Percentiles rank a stretch among this genome's conserved stretches.
phyloP scores from a whole-genome alignment of 2,329 filamentous ascomycete genomes.

The Verticillium isaacii region DNA sequence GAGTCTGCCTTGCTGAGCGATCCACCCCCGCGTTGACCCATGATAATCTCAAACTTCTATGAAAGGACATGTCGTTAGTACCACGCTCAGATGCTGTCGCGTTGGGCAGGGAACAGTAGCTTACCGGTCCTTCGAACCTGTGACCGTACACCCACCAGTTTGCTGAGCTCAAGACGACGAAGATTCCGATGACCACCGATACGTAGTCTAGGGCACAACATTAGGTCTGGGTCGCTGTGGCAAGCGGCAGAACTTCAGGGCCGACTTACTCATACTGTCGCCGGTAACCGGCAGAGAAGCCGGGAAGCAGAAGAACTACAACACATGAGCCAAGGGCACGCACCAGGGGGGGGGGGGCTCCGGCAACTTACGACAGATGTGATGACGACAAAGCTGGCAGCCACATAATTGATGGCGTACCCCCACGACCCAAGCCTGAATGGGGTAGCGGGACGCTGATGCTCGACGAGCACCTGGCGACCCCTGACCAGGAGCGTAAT shows the following conservation, averaged over 20 bases:
- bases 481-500: conserved; percentile 30
- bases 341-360: background rate
- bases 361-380: conserved; percentile 26
- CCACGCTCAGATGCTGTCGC: background rate
- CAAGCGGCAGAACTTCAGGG: background rate
- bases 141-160: conserved; percentile 2
- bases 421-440: conserved; percentile 25
- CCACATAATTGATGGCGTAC: conserved; percentile 23
- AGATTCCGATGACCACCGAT: conserved; percentile 29
- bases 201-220: conserved; percentile 24
- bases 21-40: background rate
- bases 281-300: conserved; percentile 19
- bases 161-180: conserved; percentile 7
- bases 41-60: conserved; percentile 4
- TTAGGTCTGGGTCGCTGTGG: background rate
- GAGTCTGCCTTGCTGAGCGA: background rate
- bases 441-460: conserved; percentile 17
- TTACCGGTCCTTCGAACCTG: conserved; percentile 3
- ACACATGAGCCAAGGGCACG: background rate
- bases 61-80: background rate
- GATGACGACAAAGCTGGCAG: conserved; percentile 30
- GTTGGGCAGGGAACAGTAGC: background rate
- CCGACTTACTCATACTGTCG: conserved; percentile 23
- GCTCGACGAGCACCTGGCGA: conserved; percentile 21
- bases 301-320: conserved; percentile 27